Base-by-base conservation (phyloP, 805 yeast genomes). In the Starmerella khaoyaiensis region DNA sequence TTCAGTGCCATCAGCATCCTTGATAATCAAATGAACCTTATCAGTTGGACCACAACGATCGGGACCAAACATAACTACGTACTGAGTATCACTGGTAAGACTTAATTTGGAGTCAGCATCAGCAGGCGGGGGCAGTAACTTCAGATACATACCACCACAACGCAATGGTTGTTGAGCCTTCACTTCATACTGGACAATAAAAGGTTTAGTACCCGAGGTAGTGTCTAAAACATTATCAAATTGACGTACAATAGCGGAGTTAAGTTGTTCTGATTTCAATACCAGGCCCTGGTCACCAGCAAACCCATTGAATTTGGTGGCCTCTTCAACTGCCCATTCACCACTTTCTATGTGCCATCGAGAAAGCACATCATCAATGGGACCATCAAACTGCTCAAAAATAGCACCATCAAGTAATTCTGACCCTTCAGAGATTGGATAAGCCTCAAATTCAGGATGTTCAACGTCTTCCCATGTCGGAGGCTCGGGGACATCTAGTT, bases 11-110 rank as follows among this genome's bases (percentile, higher is more conserved):
- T 66, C 64, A 49, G 79, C 68, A 18, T 30, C 33, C 40, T 67
- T 70, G 42, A 83, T 51, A 39, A 83, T 79, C 47, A 84, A 72
- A 53, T 80, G 93, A 23, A 86, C 76, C 58, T 74, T 79, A 61
- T 83, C 80, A 31, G 77, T 69, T 36, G 73, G 54, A 3, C 93
- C 94, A 61, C 96, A 86, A 56, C 70, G 73, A 59, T 86, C 96
- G 30, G 96, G 96, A 16, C 96, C 96, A 62, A 86, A 86, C 87
- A 86, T 79, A 46, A 86, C 61, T 57, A 79, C 83, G 60, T 78
- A 82, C 2, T 84, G 80, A 3, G 93, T 68, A 20, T 66, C 73
- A 42, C 71, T 69, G 46, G 63, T 65, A 63, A 83, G 78, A 26
- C 5, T 28, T 16, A 31, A 6, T 21, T n/a, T 10, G 24, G 60